Evolutionary conservation across 1,284 basidiomycete species (phyloP).

Genomic region (Blastosporella zonata): DNA sequence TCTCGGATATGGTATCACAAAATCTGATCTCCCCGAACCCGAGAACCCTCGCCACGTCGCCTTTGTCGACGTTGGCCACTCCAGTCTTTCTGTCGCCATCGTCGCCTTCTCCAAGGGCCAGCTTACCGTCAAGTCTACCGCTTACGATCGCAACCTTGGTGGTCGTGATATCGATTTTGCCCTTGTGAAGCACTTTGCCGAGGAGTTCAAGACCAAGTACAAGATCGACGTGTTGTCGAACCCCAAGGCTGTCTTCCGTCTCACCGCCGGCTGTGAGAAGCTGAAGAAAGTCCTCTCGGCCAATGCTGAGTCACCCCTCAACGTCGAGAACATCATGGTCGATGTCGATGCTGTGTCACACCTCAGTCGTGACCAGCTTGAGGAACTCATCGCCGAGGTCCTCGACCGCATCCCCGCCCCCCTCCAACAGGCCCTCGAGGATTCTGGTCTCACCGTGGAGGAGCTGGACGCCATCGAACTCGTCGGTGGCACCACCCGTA

Average conservation of each 20-base stretch:
- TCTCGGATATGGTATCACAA: conserved; percentile 95
- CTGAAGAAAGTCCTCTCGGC: conserved; percentile 68
- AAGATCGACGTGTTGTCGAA: conserved; percentile 90
- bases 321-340: conserved; percentile 92
- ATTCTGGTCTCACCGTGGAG: conserved; percentile 89
- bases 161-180: conserved; percentile 92
- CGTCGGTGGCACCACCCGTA: conserved; percentile 94
- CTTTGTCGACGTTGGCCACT: conserved; percentile 93
- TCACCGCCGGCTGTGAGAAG: conserved; percentile 86
- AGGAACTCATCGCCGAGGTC: conserved; percentile 85
- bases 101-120: conserved; percentile 92
- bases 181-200: conserved; percentile 82
- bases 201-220: conserved; percentile 91
- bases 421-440: conserved; percentile 88
- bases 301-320: conserved; percentile 82
- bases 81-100: conserved; percentile 79
- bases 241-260: conserved; percentile 90
- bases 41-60: conserved; percentile 83
- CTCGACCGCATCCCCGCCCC: conserved; percentile 92
- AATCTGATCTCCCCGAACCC: conserved; percentile 83
- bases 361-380: conserved; percentile 88
- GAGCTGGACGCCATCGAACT: conserved; percentile 89
- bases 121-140: conserved; percentile 80
- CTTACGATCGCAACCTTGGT: conserved; percentile 88
- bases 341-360: conserved; percentile 94